phyloP scores from a whole-genome alignment of 495 filamentous ascomycete species.

The Bacidia rubella region DNA sequence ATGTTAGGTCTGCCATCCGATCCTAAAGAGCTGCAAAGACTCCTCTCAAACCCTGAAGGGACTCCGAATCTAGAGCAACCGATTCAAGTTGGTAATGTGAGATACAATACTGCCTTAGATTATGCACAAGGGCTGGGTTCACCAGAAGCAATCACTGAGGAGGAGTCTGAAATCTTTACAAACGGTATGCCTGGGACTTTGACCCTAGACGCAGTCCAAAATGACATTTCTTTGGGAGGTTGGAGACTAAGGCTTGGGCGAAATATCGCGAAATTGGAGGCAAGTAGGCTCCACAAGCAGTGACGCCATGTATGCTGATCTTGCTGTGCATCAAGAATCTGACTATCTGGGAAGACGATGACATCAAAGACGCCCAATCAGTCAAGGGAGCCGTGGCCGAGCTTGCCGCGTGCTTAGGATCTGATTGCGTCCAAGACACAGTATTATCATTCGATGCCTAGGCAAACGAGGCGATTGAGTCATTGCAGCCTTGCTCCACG shows the following conservation, averaged over 20 bases:
- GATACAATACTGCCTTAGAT: slow-evolving; percentile 3
- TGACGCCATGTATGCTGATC: not conserved
- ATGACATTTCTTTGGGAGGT: slow-evolving; percentile 46
- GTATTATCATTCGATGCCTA: slow-evolving; percentile 7
- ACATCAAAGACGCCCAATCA: slow-evolving; percentile 34
- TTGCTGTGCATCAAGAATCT: slow-evolving; percentile 33
- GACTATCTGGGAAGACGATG: slow-evolving; percentile 50
- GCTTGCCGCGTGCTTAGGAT: slow-evolving; percentile 62
- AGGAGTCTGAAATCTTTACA: slow-evolving; percentile 41
- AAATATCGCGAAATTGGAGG: slow-evolving; percentile 32
- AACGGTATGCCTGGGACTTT: slow-evolving; percentile 68
- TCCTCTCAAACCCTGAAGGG: not conserved
- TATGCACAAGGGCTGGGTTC: slow-evolving; percentile 10
- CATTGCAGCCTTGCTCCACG: too few species aligned
- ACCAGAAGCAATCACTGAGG: slow-evolving; percentile 23
- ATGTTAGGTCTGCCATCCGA: slow-evolving; percentile 5
- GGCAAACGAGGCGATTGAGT: not conserved
- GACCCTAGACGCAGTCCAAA: slow-evolving; percentile 45
- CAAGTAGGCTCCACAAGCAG: slow-evolving; percentile 15
- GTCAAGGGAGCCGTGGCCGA: slow-evolving; percentile 61
- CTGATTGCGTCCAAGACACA: slow-evolving; percentile 42
- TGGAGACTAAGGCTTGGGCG: slow-evolving; percentile 35
- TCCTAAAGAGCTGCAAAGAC: not conserved
- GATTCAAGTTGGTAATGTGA: slow-evolving; percentile 8
- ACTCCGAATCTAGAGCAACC: not conserved